Conservation (phyloP, 805 yeast genomes). For the Ogataea ramenticola region DNA sequence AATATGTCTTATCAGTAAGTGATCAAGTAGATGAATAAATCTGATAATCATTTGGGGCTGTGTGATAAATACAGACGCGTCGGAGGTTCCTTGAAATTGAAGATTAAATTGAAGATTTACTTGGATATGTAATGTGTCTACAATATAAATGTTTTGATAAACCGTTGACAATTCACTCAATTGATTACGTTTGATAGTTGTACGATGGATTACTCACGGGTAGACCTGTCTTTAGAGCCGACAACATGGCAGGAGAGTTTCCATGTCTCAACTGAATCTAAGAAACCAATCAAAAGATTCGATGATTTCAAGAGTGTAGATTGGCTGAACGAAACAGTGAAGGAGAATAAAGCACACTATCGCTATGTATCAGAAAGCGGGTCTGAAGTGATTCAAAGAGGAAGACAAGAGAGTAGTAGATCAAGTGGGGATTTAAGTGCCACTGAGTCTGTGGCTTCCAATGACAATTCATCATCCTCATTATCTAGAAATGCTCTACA, state of each 20-base stretch:
- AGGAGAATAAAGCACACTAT: conserved; percentile 30
- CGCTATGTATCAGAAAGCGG: conserved; percentile 5
- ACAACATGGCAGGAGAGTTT: conserved; percentile 17
- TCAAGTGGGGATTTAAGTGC: background rate
- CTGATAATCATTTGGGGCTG: too few relatives aligned
- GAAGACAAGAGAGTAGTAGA: conserved; percentile 1
- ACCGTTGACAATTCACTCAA: too few relatives aligned
- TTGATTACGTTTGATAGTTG: background rate
- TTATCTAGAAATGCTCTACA: conserved; percentile 3
- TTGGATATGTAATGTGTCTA: too few relatives aligned
- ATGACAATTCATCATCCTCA: conserved; percentile 1
- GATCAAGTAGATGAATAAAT: too few relatives aligned
- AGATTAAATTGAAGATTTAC: too few relatives aligned
- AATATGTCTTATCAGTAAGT: too few relatives aligned
- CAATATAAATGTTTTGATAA: too few relatives aligned
- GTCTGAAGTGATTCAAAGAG: conserved; percentile 1
- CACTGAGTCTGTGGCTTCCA: conserved; percentile 5
- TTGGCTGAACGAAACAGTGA: conserved; percentile 57
- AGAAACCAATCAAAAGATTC: conserved; percentile 36
- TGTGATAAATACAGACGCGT: too few relatives aligned
- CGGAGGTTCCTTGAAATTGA: too few relatives aligned
- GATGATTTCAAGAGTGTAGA: conserved; percentile 61
- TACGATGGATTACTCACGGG: background rate
- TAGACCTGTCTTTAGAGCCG: background rate
- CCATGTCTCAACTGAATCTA: conserved; percentile 8